phyloP scores from a whole-genome alignment of 2,329 filamentous ascomycete genomes.

The Fusarium palustre region DNA sequence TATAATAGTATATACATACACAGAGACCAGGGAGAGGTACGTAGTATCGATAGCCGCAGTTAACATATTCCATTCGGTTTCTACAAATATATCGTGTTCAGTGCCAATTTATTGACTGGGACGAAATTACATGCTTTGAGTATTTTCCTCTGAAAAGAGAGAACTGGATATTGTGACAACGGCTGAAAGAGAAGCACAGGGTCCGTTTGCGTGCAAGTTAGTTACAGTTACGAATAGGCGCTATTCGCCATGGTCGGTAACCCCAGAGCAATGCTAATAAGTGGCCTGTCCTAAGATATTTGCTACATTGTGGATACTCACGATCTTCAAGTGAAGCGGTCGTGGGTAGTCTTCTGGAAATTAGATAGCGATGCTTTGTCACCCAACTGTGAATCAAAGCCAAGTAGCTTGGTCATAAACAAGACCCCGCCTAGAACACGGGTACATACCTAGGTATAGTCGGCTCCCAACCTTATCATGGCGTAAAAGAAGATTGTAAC shows the following conservation, averaged over 20 bases:
- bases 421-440: neutral
- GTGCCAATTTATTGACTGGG: neutral
- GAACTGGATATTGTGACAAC: neutral
- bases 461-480: neutral
- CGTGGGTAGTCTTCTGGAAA: neutral
- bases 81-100: neutral
- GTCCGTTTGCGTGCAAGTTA: too few relatives aligned
- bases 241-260: neutral
- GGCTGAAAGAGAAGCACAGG: neutral
- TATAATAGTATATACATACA: neutral
- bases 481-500: neutral
- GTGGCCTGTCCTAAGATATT: neutral
- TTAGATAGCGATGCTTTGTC: neutral
- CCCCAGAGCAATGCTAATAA: neutral
- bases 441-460: neutral
- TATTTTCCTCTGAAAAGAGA: neutral
- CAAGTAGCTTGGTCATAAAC: neutral
- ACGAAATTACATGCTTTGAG: neutral
- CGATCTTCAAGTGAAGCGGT: neutral
- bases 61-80: neutral
- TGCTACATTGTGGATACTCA: neutral
- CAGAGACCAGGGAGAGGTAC: neutral
- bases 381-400: neutral
- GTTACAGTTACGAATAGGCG: neutral
- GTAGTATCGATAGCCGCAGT: neutral